phyloP scores from a whole-genome alignment of 169 alveolate genomes.

The Cryptosporidium baileyi region DNA sequence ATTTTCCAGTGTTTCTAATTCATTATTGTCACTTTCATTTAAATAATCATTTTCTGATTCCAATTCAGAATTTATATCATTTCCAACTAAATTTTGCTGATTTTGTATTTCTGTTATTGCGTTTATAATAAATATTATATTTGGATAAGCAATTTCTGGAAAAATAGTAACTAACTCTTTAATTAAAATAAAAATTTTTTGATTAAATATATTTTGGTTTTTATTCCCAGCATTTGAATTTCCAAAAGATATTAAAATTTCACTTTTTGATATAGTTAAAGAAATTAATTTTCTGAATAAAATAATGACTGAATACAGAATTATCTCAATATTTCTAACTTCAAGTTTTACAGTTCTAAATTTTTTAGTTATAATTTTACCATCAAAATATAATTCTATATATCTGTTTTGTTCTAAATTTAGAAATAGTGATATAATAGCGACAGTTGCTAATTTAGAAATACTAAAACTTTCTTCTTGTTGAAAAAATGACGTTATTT shows the following conservation, averaged over 20 bases:
- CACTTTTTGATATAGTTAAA: background rate
- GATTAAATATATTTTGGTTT: background rate
- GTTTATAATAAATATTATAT: background rate
- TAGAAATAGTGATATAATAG: background rate
- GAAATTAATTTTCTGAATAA: constrained; percentile 9
- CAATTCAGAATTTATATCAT: background rate
- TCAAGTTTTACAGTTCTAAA: constrained; percentile 25
- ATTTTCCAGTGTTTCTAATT: background rate
- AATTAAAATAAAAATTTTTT: constrained; percentile 12
- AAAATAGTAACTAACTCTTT: background rate
- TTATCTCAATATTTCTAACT: constrained; percentile 3
- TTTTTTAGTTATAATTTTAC: background rate
- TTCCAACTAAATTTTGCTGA: background rate
- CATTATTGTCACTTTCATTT: background rate
- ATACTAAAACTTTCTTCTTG: background rate
- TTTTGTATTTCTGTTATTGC: background rate
- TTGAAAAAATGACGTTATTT: background rate
- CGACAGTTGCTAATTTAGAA: constrained; percentile 6
- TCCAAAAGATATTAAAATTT: background rate
- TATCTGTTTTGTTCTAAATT: constrained; percentile 46
- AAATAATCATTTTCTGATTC: background rate
- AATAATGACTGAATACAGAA: constrained; percentile 21
- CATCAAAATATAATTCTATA: background rate
- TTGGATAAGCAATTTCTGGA: constrained; percentile 45
- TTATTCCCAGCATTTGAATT: background rate